Percentiles rank a stretch among this genome's conserved stretches.
Conservation (phyloP, 805 yeast species). For the Candida ortonii region DNA sequence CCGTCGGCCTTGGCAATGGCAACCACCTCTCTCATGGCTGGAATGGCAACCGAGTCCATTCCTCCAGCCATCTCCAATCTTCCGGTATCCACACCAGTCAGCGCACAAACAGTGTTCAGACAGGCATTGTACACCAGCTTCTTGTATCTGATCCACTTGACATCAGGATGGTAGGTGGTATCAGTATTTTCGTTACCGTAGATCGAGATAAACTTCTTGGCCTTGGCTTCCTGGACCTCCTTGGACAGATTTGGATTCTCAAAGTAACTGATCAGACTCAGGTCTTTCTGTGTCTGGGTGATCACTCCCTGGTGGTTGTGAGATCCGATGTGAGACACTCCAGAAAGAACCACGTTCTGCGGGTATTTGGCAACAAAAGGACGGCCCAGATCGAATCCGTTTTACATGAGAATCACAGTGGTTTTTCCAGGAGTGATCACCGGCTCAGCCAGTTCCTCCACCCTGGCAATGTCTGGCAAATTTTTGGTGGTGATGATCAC, state of each 20-base stretch:
- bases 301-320: conserved; percentile 50
- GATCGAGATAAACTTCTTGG: conserved; percentile 43
- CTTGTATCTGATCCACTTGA: conserved; percentile 54
- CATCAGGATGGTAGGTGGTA: conserved; percentile 40
- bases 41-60: conserved; percentile 39
- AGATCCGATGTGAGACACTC: conserved; percentile 63
- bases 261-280: conserved; percentile 48
- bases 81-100: conserved; percentile 59
- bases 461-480: conserved; percentile 53
- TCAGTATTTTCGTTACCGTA: conserved; percentile 45
- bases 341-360: conserved; percentile 50
- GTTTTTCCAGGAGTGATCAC: conserved; percentile 47
- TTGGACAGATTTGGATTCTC: conserved; percentile 36
- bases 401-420: conserved; percentile 57
- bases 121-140: conserved; percentile 71
- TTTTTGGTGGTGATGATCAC: conserved; percentile 58
- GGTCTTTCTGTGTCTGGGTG: conserved; percentile 45
- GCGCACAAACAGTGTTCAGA: conserved; percentile 59
- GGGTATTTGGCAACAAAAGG: conserved; percentile 55
- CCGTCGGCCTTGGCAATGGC: conserved; percentile 72
- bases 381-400: conserved; percentile 62
- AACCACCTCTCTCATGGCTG: conserved; percentile 67
- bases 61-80: conserved; percentile 47
- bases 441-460: conserved; percentile 49
- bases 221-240: conserved; percentile 34